Evolutionary conservation across 2,329 filamentous ascomycete genomes (phyloP).

Genomic region (Aspergillus sp.): DNA sequence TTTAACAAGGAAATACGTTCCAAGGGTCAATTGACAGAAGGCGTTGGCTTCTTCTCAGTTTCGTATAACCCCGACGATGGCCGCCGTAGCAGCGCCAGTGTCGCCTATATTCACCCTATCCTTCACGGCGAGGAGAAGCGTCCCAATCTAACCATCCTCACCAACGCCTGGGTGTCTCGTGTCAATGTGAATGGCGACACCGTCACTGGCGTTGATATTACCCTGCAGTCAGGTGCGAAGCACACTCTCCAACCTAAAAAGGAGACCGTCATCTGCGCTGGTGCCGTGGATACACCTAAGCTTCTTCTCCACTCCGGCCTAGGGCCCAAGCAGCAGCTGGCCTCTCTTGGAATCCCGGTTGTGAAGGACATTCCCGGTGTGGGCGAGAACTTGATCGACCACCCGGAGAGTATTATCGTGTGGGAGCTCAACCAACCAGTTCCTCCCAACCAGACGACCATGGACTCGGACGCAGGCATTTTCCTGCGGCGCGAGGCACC

Average conservation of each 20-base stretch:
- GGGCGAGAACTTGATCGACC: slow-evolving; percentile 64
- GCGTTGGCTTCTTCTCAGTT: slow-evolving; percentile 87
- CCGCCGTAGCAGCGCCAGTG: slow-evolving; percentile 78
- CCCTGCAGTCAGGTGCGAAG: slow-evolving; percentile 59
- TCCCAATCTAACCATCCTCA: slow-evolving; percentile 81
- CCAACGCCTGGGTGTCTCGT: slow-evolving; percentile 83
- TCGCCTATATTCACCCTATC: slow-evolving; percentile 91
- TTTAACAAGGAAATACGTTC: slow-evolving; percentile 82
- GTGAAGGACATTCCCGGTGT: slow-evolving; percentile 62
- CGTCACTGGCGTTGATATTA: slow-evolving; percentile 73
- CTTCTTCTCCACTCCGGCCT: slow-evolving; percentile 56
- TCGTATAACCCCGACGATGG: slow-evolving; percentile 89
- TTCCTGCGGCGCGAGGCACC: slow-evolving; percentile 77
- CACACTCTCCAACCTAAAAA: slow-evolving; percentile 60
- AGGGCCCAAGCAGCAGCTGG: slow-evolving; percentile 53
- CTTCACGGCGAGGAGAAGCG: slow-evolving; percentile 78
- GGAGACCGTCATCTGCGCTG: slow-evolving; percentile 78
- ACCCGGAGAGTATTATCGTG: slow-evolving; percentile 66
- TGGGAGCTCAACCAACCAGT: slow-evolving; percentile 80
- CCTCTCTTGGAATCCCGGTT: slow-evolving; percentile 56
- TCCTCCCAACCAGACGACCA: slow-evolving; percentile 77
- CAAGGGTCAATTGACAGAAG: slow-evolving; percentile 69
- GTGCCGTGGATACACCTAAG: slow-evolving; percentile 78
- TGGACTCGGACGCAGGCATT: slow-evolving; percentile 87
- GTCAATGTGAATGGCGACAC: slow-evolving; percentile 69